Base-by-base conservation (phyloP, 139 green algal species). In the Eudorina sp. region DNA sequence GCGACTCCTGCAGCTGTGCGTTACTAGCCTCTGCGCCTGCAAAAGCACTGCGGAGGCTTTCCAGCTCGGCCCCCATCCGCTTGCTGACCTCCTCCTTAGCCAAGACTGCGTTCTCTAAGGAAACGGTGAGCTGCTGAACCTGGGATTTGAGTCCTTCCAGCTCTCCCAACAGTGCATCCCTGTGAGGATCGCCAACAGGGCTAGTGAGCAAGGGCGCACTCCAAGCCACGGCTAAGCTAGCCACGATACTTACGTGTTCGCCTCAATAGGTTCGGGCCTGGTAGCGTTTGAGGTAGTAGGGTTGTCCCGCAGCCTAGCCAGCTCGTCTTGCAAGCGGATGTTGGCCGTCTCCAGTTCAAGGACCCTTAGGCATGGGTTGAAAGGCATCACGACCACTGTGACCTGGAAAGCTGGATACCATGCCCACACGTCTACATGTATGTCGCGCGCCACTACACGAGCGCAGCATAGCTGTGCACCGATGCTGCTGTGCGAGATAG, bases 321-420 rank as follows among this genome's bases (percentile, higher is more conserved):
- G 11, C 77, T 90, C 70, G 7, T 77, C 78, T 40, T 91, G 75
- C 6, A 91, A 62, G 21, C 84, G 51, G n/a, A 92, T 43, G 55
- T 76, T 70, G 1, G 64, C 51, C 5, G 46, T 84, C 91, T 92
- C 89, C 29, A 94, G 62, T 45, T 92, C 55, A 55, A 92, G 84
- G 27, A 92, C 36, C 55, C 89, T 92, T 83, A 38, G 21, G 9
- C 29, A 74, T 74, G n/a, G 64, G 64, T 74, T 66, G 5, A 38
- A 43, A 38, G 34, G n/a, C n/a, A n/a, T n/a, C n/a, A n/a, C n/a
- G n/a, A n/a, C n/a, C n/a, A n/a, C n/a, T n/a, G n/a, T n/a, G n/a
- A n/a, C n/a, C n/a, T n/a, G n/a, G n/a, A n/a, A n/a, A n/a, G n/a
- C n/a, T n/a, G n/a, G n/a, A n/a, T n/a, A n/a, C n/a, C n/a, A n/a